Conservation (phyloP, 2,329 filamentous ascomycete genomes). For the Verticillium nonalfalfae region DNA sequence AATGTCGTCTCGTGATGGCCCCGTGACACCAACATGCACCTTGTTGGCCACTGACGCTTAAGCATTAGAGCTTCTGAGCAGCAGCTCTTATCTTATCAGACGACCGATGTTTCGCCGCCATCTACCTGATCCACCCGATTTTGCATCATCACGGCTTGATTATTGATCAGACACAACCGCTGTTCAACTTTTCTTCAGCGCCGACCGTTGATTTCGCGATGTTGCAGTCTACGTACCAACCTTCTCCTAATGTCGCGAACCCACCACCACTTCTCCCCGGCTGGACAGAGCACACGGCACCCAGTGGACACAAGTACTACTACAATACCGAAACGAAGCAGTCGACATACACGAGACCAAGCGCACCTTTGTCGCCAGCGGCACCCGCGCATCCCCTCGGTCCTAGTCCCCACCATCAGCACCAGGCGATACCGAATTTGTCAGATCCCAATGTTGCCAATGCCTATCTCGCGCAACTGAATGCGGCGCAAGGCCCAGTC, state of each 20-base stretch:
- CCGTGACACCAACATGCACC: background rate
- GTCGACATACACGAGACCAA: slow-evolving; percentile 82
- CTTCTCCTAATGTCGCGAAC: slow-evolving; percentile 32
- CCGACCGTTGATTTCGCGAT: slow-evolving; percentile 31
- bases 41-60: background rate
- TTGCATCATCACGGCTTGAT: background rate
- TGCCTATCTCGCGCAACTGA: slow-evolving; percentile 52
- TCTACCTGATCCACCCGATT: background rate
- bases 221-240: slow-evolving; percentile 73
- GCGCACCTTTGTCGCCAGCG: slow-evolving; percentile 17
- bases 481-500: slow-evolving; percentile 29
- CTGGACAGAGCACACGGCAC: slow-evolving; percentile 92
- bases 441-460: slow-evolving; percentile 52
- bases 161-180: too few species aligned
- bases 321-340: slow-evolving; percentile 77
- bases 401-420: slow-evolving; percentile 33
- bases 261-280: slow-evolving; percentile 63
- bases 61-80: background rate
- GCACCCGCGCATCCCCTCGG: slow-evolving; percentile 18
- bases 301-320: slow-evolving; percentile 81
- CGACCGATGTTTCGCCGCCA: slow-evolving; percentile 3
- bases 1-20: background rate
- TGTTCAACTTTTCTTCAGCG: background rate
- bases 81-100: slow-evolving; percentile 5
- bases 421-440: slow-evolving; percentile 34